These are phyloP conservation scores for Apophysomyces ossiformis DNA, from an alignment of 371 early-diverging fungal species.

Conservation along the genomic window DNA sequence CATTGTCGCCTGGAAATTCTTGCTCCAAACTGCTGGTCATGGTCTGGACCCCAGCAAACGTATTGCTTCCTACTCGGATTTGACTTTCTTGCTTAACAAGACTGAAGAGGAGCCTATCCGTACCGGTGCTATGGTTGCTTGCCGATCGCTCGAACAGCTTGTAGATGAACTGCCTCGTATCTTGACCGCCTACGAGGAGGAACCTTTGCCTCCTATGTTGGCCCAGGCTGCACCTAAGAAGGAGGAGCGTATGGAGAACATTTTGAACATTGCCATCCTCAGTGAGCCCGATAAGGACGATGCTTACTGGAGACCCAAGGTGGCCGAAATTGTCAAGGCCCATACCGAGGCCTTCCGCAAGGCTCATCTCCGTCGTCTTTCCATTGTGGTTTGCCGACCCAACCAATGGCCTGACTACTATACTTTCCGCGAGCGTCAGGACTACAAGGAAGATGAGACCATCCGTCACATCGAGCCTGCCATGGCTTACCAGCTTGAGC, in stretches of 20 bases:
- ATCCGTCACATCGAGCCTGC: conserved; percentile 98
- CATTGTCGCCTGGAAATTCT: conserved; percentile 83
- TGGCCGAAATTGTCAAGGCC: conserved; percentile 61
- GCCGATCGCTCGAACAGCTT: conserved; percentile 59
- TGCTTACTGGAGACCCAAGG: conserved; percentile 64
- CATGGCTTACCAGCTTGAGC: conserved; percentile 95
- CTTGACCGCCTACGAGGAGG: conserved; percentile 58
- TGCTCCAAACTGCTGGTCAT: conserved; percentile 63
- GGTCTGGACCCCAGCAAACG: conserved; percentile 66
- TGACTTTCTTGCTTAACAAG: conserved; percentile 70
- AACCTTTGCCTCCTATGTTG: conserved; percentile 44
- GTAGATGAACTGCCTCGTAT: conserved; percentile 56
- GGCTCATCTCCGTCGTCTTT: conserved; percentile 87
- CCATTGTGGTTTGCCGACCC: conserved; percentile 84
- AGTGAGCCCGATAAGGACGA: conserved; percentile 66
- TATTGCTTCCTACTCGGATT: conserved; percentile 73
- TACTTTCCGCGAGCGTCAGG: conserved; percentile 91
- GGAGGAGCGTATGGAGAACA: conserved; percentile 65
- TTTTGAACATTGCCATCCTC: conserved; percentile 80
- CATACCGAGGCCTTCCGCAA: conserved; percentile 69
- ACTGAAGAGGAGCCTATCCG: conserved; percentile 69
- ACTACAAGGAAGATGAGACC: conserved; percentile 89
- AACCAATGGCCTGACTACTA: conserved; percentile 91
- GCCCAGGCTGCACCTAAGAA: conserved; percentile 19
- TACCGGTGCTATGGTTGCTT: conserved; percentile 73